A percentile compares a stretch with the other conserved stretches of the same genome.
Evolutionary conservation across 192 early-diverging fungal species (phyloP).

Genomic region (Chytriomyces confervae): DNA sequence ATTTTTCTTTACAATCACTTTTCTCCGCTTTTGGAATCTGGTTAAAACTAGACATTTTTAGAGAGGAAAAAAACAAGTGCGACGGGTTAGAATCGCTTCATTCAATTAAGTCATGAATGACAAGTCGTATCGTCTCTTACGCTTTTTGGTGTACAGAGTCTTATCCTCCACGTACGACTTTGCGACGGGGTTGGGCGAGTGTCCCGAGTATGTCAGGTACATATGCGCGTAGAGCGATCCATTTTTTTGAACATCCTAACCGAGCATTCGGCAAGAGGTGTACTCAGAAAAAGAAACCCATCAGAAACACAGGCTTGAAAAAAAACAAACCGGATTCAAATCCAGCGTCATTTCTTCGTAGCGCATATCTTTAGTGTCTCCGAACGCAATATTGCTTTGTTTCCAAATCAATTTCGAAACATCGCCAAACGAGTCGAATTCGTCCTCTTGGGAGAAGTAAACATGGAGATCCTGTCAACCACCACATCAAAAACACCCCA

Average conservation of each 20-base stretch:
- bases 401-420: constrained; percentile 45
- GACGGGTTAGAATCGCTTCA: not conserved
- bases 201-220: constrained; percentile 40
- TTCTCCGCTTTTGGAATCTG: constrained; percentile 51
- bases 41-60: constrained; percentile 37
- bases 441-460: constrained; percentile 36
- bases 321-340: constrained; percentile 27
- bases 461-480: constrained; percentile 38
- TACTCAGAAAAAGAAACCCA: constrained; percentile 14
- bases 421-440: constrained; percentile 26
- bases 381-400: constrained; percentile 45
- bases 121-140: constrained; percentile 21
- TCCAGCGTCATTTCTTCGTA: constrained; percentile 38
- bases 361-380: constrained; percentile 40
- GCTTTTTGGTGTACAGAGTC: constrained; percentile 47
- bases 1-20: constrained; percentile 48
- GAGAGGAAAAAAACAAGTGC: too few species aligned
- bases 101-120: not conserved
- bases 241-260: constrained; percentile 50
- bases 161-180: constrained; percentile 23
- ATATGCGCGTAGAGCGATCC: constrained; percentile 58
- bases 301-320: not conserved
- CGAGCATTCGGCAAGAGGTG: too few species aligned
- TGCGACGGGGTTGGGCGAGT: constrained; percentile 27
- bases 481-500: not conserved